Percentiles rank a stretch among this genome's conserved stretches.
Evolutionary conservation across 805 yeast species (phyloP).

Genomic region (Lipomyces lipofer): DNA sequence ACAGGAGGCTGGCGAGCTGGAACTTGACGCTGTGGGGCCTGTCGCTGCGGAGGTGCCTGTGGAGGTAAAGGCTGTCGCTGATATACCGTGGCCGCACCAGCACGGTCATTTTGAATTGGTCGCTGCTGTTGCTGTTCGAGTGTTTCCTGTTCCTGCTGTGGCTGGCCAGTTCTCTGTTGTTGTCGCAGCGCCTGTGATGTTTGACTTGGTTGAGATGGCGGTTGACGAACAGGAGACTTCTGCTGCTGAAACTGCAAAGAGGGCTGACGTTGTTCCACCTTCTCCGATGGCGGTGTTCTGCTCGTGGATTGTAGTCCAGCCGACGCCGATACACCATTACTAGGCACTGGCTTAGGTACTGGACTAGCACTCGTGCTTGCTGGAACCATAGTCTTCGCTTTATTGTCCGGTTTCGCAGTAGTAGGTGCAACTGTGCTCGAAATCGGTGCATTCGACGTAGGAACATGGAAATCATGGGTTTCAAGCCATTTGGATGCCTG

Average conservation of each 20-base stretch:
- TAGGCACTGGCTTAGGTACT: background rate
- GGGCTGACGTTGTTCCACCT: background rate
- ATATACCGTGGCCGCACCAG: background rate
- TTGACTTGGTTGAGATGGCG: background rate
- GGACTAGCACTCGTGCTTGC: background rate
- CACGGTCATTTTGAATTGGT: background rate
- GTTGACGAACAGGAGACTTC: background rate
- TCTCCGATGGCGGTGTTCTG: background rate
- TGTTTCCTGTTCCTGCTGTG: constrained; percentile 1
- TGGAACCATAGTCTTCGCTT: background rate
- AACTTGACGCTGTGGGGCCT: background rate
- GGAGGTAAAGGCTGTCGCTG: background rate
- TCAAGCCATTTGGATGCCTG: constrained; percentile 35
- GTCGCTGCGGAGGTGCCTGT: background rate
- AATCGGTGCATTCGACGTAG: background rate
- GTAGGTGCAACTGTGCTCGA: constrained; percentile 5
- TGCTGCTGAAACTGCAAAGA: no score
- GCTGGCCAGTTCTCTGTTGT: constrained; percentile 3
- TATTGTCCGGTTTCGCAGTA: background rate
- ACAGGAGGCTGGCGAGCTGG: no score
- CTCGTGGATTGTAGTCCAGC: background rate
- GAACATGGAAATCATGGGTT: no score
- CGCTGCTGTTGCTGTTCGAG: background rate
- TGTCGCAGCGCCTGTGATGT: background rate
- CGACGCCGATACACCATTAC: background rate